phyloP scores from a whole-genome alignment of 345 rosid species.

The Pseudoturritis turrita region DNA sequence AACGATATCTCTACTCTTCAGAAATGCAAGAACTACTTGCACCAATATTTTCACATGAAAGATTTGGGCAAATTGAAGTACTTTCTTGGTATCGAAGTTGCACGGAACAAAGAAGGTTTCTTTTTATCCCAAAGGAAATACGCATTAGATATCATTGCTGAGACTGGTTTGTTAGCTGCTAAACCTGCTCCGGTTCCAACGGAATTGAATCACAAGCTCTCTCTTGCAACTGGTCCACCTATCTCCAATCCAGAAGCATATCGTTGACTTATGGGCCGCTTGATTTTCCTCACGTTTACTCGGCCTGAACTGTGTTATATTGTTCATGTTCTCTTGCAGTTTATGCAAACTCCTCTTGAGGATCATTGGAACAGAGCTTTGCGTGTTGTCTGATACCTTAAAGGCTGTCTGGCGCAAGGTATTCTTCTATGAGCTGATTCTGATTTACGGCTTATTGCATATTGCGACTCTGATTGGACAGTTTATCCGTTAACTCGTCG shows the following conservation, averaged over 20 bases:
- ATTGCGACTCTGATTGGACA: too few relatives aligned
- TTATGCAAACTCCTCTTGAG: not conserved
- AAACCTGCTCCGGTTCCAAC: not conserved
- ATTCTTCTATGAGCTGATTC: not conserved
- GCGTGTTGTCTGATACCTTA: not conserved
- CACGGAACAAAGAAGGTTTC: not conserved
- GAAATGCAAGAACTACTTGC: too few relatives aligned
- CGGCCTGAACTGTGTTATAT: not conserved
- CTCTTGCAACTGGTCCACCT: fast-evolving
- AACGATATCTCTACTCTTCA: too few relatives aligned
- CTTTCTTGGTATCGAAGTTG: too few relatives aligned
- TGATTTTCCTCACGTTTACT: not conserved
- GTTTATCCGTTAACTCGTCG: too few relatives aligned
- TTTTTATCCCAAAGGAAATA: not conserved
- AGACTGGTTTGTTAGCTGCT: not conserved
- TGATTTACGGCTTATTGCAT: not conserved
- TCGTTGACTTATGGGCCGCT: not conserved
- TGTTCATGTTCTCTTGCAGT: not conserved
- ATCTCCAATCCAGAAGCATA: not conserved
- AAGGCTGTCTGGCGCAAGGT: not conserved
- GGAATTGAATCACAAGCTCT: not conserved
- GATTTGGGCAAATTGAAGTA: not conserved
- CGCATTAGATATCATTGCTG: not conserved
- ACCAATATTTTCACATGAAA: not conserved
- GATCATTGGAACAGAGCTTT: not conserved